Conservation (phyloP, 2,329 filamentous ascomycete genomes). For the Periglandula ipomoeae region DNA sequence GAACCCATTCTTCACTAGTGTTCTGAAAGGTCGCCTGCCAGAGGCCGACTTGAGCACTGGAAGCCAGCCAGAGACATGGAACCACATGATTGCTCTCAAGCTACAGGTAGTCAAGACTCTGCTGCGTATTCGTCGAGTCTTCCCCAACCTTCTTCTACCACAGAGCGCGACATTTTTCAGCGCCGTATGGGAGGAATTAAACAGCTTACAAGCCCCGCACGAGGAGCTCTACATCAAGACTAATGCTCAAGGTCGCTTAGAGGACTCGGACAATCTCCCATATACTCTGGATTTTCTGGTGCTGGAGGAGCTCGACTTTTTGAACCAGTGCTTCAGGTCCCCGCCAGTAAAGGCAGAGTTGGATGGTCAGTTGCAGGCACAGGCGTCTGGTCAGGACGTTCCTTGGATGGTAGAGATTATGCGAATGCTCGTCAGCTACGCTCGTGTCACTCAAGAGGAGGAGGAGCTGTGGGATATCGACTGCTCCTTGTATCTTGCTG, state of each 20-base stretch:
- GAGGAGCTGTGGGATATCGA: constrained; percentile 96
- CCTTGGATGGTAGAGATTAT: constrained; percentile 84
- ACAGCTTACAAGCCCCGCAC: constrained; percentile 61
- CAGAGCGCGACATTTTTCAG: constrained; percentile 79
- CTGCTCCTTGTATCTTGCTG: constrained; percentile 87
- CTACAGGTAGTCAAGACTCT: constrained; percentile 90
- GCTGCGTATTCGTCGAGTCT: constrained; percentile 78
- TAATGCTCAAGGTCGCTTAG: constrained; percentile 77
- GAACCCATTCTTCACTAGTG: constrained; percentile 80
- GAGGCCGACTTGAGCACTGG: constrained; percentile 41
- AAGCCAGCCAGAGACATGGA: constrained; percentile 59
- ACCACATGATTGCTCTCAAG: constrained; percentile 78
- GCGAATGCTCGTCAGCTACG: constrained; percentile 75
- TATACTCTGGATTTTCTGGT: constrained; percentile 92
- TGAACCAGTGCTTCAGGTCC: constrained; percentile 83
- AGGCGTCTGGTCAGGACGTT: constrained; percentile 50
- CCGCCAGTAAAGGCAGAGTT: constrained; percentile 83
- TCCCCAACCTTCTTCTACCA: constrained; percentile 70
- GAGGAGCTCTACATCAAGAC: constrained; percentile 77
- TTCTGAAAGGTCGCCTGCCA: constrained; percentile 67
- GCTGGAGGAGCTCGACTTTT: constrained; percentile 87
- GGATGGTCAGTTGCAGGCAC: constrained; percentile 62
- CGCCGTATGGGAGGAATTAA: constrained; percentile 82
- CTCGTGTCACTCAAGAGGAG: constrained; percentile 85
- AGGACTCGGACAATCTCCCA: constrained; percentile 83